A percentile compares a stretch with the other conserved stretches of the same genome.
phyloP scores from a whole-genome alignment of 2,329 filamentous ascomycete species.

The Hymenoscyphus repandus region DNA sequence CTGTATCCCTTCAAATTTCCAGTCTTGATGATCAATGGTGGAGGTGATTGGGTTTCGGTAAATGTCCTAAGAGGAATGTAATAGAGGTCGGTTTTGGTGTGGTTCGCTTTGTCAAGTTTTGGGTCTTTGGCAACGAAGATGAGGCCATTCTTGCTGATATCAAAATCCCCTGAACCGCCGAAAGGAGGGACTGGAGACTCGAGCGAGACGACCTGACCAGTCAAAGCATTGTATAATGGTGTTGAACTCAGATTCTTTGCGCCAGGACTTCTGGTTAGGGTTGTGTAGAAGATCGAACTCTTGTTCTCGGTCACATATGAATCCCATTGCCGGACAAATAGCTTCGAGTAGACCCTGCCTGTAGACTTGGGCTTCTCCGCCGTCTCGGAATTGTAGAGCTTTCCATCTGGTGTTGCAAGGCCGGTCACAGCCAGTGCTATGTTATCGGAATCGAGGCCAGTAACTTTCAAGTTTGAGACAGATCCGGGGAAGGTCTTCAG shows the following conservation, averaged over 20 bases:
- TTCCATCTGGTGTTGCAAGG: conserved; percentile 61
- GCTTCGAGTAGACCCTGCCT: conserved; percentile 65
- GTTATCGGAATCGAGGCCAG: conserved; percentile 43
- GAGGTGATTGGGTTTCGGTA: conserved; percentile 43
- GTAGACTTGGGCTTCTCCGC: conserved; percentile 56
- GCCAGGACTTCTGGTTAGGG: conserved; percentile 40
- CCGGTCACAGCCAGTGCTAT: conserved; percentile 56
- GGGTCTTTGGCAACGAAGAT: conserved; percentile 60
- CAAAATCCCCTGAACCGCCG: conserved; percentile 75
- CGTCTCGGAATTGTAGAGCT: conserved; percentile 60
- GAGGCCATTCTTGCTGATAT: conserved; percentile 60
- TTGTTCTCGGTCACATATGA: conserved; percentile 64
- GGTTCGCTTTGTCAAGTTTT: conserved; percentile 61
- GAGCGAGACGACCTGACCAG: conserved; percentile 36
- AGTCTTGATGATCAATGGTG: conserved; percentile 50
- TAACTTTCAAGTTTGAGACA: conserved; percentile 55
- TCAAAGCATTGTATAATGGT: conserved; percentile 59
- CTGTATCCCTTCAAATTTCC: conserved; percentile 59
- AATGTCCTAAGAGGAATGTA: conserved; percentile 61
- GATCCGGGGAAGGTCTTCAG: conserved; percentile 45
- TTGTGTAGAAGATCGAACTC: conserved; percentile 69
- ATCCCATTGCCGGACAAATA: conserved; percentile 83
- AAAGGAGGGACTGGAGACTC: conserved; percentile 72
- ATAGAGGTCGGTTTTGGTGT: conserved; percentile 81
- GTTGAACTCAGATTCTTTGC: conserved; percentile 33